A percentile compares a stretch with the other conserved stretches of the same genome.
phyloP scores from a whole-genome alignment of 805 yeast genomes.

The Candida saitoana region DNA sequence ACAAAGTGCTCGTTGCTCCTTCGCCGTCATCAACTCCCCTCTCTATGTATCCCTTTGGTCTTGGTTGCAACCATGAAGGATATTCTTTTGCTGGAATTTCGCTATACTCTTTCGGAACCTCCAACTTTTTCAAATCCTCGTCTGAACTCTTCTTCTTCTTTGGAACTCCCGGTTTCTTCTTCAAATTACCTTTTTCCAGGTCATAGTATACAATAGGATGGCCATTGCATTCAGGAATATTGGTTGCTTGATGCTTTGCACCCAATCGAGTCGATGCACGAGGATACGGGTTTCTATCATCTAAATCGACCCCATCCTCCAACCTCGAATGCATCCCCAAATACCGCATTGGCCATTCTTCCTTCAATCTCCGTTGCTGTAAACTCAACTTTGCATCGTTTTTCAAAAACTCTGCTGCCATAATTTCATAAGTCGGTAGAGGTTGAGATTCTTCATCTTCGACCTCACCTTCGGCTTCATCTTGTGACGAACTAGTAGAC shows the following conservation, averaged over 20 bases:
- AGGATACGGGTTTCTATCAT: constrained; percentile 72
- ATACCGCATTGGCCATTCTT: constrained; percentile 80
- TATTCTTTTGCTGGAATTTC: constrained; percentile 42
- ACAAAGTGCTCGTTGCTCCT: constrained; percentile 50
- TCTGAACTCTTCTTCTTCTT: constrained; percentile 17
- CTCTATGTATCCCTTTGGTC: constrained; percentile 78
- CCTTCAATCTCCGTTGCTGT: constrained; percentile 48
- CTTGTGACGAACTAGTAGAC: constrained; percentile 9
- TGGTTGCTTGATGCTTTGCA: constrained; percentile 65
- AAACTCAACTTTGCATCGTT: constrained; percentile 40
- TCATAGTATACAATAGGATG: constrained; percentile 69
- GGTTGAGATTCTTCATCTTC: constrained; percentile 9
- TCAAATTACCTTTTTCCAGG: constrained; percentile 14
- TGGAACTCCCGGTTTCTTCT: constrained; percentile 9
- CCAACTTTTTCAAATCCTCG: constrained; percentile 22
- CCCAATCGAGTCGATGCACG: constrained; percentile 77
- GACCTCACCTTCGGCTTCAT: constrained; percentile 11
- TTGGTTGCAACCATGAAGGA: constrained; percentile 74
- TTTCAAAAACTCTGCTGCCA: constrained; percentile 51
- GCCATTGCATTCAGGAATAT: constrained; percentile 56
- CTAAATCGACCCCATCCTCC: constrained; percentile 73
- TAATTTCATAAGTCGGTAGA: constrained; percentile 52
- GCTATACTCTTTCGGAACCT: constrained; percentile 46
- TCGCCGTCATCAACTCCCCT: constrained; percentile 67
- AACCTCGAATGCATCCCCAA: constrained; percentile 69